Percentiles rank a stretch among this genome's conserved stretches.
Conservation (phyloP, 108 stramenopile genomes). For the Skeletonema potamos region DNA sequence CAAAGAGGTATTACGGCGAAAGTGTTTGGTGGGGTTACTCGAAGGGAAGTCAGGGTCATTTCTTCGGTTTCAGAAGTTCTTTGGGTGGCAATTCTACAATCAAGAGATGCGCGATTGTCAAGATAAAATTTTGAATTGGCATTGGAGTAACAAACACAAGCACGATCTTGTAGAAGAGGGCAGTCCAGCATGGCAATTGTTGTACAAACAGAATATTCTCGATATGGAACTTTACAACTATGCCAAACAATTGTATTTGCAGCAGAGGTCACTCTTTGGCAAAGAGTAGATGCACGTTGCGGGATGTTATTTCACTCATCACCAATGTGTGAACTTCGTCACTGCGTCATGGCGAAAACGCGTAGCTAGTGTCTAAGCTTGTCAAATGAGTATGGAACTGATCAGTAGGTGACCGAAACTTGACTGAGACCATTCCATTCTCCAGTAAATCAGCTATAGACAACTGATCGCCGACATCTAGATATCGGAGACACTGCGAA, state of each 20-base stretch:
- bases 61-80: slow-evolving; percentile 38
- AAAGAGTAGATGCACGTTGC: background rate
- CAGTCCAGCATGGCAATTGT: slow-evolving; percentile 40
- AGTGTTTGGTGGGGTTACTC: slow-evolving; percentile 55
- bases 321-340: background rate
- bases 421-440: slow-evolving; percentile 25
- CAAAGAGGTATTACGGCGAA: slow-evolving; percentile 48
- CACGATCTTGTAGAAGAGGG: slow-evolving; percentile 12
- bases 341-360: background rate
- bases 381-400: slow-evolving; percentile 34
- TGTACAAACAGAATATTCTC: slow-evolving; percentile 50
- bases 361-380: background rate
- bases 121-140: background rate
- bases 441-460: slow-evolving; percentile 32
- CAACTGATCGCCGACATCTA: slow-evolving; percentile 53
- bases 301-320: background rate
- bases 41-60: slow-evolving; percentile 41
- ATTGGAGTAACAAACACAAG: background rate
- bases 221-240: slow-evolving; percentile 56
- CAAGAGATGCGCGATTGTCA: background rate
- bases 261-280: background rate
- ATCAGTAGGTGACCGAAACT: slow-evolving; percentile 12
- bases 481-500: slow-evolving; percentile 50
- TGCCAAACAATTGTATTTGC: slow-evolving; percentile 45
- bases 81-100: slow-evolving; percentile 28